These are phyloP conservation scores for Fraxinus nigra DNA, from an alignment of 305 asterid genomes.

Conservation along the genomic window DNA sequence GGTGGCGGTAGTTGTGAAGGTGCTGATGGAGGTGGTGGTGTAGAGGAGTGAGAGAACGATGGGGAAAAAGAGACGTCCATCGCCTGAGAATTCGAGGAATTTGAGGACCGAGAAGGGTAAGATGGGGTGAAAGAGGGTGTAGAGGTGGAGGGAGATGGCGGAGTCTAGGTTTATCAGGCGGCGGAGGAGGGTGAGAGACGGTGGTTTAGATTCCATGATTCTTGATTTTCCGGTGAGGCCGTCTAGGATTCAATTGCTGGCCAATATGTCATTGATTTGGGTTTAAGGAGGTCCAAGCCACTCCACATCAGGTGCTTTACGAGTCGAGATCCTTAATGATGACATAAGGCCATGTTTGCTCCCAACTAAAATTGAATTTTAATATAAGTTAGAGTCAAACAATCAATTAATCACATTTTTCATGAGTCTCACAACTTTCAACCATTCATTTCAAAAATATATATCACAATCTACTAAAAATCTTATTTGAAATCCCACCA, in stretches of 20 bases:
- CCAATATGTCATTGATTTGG: background rate
- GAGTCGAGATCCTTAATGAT: too few relatives aligned
- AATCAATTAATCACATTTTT: too few relatives aligned
- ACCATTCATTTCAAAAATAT: too few relatives aligned
- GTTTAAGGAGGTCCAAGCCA: too few relatives aligned
- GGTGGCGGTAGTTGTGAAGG: constrained; percentile 9
- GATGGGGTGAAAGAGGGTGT: constrained; percentile 60
- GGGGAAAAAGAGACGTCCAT: constrained; percentile 90
- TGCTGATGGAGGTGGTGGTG: constrained; percentile 28
- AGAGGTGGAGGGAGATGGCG: constrained; percentile 56
- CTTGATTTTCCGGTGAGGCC: constrained; percentile 1
- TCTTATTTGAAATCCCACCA: too few relatives aligned
- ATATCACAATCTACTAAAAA: too few relatives aligned
- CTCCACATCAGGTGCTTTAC: too few relatives aligned
- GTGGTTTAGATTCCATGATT: constrained; percentile 32
- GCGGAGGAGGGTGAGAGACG: constrained; percentile 46
- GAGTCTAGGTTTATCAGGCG: constrained; percentile 52
- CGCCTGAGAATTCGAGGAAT: constrained; percentile 84
- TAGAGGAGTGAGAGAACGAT: constrained; percentile 51
- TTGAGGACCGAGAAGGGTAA: constrained; percentile 69
- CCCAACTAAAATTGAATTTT: too few relatives aligned
- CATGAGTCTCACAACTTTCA: too few relatives aligned
- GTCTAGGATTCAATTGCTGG: background rate
- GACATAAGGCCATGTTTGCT: too few relatives aligned
- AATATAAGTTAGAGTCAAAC: too few relatives aligned